phyloP scores from a whole-genome alignment of 2,329 filamentous ascomycete genomes.

The Fusarium buxicola region DNA sequence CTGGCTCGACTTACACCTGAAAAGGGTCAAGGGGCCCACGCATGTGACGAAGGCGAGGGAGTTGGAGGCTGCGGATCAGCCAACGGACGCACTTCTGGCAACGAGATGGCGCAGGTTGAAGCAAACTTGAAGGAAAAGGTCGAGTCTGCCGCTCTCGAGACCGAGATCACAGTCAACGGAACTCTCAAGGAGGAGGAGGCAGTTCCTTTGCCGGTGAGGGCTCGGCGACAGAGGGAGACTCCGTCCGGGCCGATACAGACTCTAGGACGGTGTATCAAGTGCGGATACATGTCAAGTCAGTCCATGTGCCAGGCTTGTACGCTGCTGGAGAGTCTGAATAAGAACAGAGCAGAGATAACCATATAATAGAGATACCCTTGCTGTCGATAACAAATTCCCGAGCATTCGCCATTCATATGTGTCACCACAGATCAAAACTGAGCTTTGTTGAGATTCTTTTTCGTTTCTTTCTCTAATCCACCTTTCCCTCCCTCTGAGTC shows the following conservation, averaged over 20 bases:
- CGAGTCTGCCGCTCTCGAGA: conserved; percentile 45
- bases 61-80: conserved; percentile 76
- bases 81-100: conserved; percentile 73
- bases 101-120: conserved; percentile 87
- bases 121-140: conserved; percentile 51
- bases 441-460: conserved; percentile 19
- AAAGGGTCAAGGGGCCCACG: conserved; percentile 52
- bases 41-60: conserved; percentile 53
- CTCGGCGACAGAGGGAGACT: conserved; percentile 43
- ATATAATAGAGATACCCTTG: conserved; percentile 54
- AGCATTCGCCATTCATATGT: background rate
- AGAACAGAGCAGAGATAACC: conserved; percentile 71
- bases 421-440: background rate
- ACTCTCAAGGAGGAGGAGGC: conserved; percentile 42
- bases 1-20: conserved; percentile 80
- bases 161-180: conserved; percentile 47
- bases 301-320: conserved; percentile 93
- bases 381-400: background rate
- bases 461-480: conserved; percentile 29
- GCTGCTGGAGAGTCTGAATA: conserved; percentile 90
- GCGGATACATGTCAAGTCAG: conserved; percentile 96
- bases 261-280: conserved; percentile 85
- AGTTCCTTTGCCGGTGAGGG: conserved; percentile 52
- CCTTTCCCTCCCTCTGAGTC: conserved; percentile 7
- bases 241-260: conserved; percentile 69